A percentile compares a stretch with the other conserved stretches of the same genome.
Conservation (phyloP, 306 rosid species). For the Malus asiatica region DNA sequence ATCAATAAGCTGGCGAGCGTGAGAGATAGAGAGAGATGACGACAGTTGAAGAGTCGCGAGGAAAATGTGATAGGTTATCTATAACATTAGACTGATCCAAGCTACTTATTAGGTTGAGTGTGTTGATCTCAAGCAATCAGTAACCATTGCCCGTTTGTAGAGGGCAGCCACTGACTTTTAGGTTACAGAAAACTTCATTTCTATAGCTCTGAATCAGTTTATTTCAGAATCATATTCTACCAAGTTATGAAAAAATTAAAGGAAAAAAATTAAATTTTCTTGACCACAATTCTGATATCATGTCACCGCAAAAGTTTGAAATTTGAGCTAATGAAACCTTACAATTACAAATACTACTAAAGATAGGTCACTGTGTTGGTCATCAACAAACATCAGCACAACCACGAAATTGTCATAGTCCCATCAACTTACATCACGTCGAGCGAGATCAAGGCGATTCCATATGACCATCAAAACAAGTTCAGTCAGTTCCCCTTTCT, state of each 20-base stretch:
- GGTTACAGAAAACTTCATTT: background rate
- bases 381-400: too few species aligned
- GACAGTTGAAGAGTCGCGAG: background rate
- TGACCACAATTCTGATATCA: background rate
- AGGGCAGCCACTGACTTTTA: background rate
- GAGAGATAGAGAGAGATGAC: background rate
- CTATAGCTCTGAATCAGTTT: background rate
- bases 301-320: background rate
- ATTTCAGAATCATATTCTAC: background rate
- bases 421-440: constrained; percentile 71
- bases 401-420: background rate
- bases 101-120: background rate
- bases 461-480: constrained; percentile 94
- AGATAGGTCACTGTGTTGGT: background rate
- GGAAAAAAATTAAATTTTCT: background rate
- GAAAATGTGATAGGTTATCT: background rate
- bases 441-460: constrained; percentile 98
- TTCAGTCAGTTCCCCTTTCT: constrained; percentile 83
- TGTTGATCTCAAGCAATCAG: background rate
- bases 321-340: background rate
- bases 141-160: background rate
- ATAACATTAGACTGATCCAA: background rate
- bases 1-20: constrained; percentile 9
- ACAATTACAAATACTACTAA: background rate
- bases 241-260: background rate